Base-by-base conservation (phyloP, 78 protist genomes). In the Guillardia theta region DNA sequence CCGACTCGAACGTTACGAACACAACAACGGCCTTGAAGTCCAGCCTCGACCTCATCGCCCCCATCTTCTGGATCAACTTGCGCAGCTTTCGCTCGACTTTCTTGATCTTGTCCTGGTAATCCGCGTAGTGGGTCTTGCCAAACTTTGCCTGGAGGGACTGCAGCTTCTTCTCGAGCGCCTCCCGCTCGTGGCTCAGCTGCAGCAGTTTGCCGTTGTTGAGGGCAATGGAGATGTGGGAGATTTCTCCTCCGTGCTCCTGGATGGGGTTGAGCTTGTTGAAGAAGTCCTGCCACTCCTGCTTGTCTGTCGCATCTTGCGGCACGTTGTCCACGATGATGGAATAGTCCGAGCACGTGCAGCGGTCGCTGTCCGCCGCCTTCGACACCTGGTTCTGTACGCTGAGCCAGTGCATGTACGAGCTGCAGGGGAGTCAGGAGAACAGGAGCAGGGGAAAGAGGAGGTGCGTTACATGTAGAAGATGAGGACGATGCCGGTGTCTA, bases 11-110 rank as follows among this genome's bases (percentile, higher is more conserved):
- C 24, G 90, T 78, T 24, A 78, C 90, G 9, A 78, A 78, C 1
- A 78, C 50, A 18, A 50, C 90, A 19, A 78, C 90, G 6, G 90
- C 90, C 8, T 78, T 78, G 90, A 43, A 78, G 8, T 78, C 90
- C 24, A 9, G 8, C n/a, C 90, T 45, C 41, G 18, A 12, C 0
- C 90, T 3, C 43, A 78, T 18, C 1, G 45, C 48, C 3, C 53
- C 90, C 90, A 78, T 78, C 3, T 43, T 37, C 48, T 18, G n/a
- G 2, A 6, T 18, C 18, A n/a, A 21, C 90, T 36, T 78, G 18
- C 41, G 39, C 21, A 70, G 83, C 36, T 70, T 70, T 3, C 36
- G n/a, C 83, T 70, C 83, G 1, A 43, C 22, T 43, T 70, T 33
- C 41, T 70, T 70, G 83, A 70, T 33, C 36, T 70, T 70, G n/a